phyloP scores from a whole-genome alignment of 2,329 filamentous ascomycete genomes.

The Fusarium sp. region DNA sequence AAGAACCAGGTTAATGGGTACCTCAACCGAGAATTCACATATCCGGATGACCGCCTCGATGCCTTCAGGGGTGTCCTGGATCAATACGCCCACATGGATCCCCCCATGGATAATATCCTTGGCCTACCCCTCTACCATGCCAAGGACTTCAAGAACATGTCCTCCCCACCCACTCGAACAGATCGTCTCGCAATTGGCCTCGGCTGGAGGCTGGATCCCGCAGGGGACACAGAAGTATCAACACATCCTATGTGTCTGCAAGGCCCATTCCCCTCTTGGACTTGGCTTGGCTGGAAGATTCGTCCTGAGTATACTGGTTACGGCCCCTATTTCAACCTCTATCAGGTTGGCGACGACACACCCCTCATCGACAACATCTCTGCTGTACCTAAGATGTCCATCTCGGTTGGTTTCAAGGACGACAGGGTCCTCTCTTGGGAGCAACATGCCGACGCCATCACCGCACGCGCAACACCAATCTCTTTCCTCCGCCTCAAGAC shows the following conservation, averaged over 20 bases:
- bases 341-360: slow-evolving; percentile 44
- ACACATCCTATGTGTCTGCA: slow-evolving; percentile 44
- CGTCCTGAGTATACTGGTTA: slow-evolving; percentile 40
- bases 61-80: slow-evolving; percentile 49
- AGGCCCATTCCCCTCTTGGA: slow-evolving; percentile 51
- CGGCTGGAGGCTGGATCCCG: slow-evolving; percentile 49
- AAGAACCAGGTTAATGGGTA: slow-evolving; percentile 47
- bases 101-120: slow-evolving; percentile 46
- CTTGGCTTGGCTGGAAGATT: slow-evolving; percentile 52
- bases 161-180: slow-evolving; percentile 45
- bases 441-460: slow-evolving; percentile 49
- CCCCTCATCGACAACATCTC: slow-evolving; percentile 46
- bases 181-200: slow-evolving; percentile 51
- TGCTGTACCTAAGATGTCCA: slow-evolving; percentile 48
- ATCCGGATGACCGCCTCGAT: slow-evolving; percentile 48
- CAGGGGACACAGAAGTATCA: slow-evolving; percentile 29
- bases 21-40: slow-evolving; percentile 45
- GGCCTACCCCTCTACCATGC: slow-evolving; percentile 52
- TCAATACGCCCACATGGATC: slow-evolving; percentile 44
- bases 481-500: slow-evolving; percentile 50
- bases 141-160: slow-evolving; percentile 44
- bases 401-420: slow-evolving; percentile 51
- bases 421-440: slow-evolving; percentile 51
- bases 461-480: slow-evolving; percentile 40
- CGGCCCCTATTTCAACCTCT: slow-evolving; percentile 47